Base-by-base conservation (phyloP, 495 filamentous ascomycete genomes). In the Hypoxylon trugodes region DNA sequence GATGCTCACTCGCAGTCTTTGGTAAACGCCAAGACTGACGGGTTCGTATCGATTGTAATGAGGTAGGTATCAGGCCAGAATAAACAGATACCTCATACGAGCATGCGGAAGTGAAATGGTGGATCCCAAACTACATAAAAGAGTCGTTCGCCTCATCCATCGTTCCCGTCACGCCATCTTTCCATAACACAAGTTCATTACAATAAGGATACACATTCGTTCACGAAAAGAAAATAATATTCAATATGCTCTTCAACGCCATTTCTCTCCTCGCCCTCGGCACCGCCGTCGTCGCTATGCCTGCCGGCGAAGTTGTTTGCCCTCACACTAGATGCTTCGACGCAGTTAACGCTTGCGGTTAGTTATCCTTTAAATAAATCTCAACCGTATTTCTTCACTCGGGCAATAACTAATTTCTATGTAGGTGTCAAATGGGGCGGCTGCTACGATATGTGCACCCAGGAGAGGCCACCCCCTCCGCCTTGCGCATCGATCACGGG, bases 371-470 rank as follows among this genome's bases (percentile, higher is more conserved):
- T 0, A 15, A 35, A 7, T 6, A 21, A 7, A 25, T 2, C 6
- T 7, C 35, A n/a, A n/a, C n/a, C 21, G n/a, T 18, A 21, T 28
- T 4, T 9, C 43, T 42, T 1, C 30, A 8, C 6, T 1, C 30
- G 6, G 6, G n/a, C 9, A 6, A 35, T 6, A 59, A 30, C 33
- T 58, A 16, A 66, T 38, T 21, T 16, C 24, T 12, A 9, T 52
- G 33, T 19, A 66, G 64, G 64, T 36, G 40, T 67, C 12, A 67
- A 67, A 19, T 67, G 36, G 2, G 64, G 64, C 9, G 18, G 40
- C 28, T 67, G 64, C 38, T 67, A 58, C 26, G 64, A 67, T 25
- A 59, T 61, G 35, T 67, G 64, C 47, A 48, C 38, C 0, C 50
- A 60, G 21, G n/a, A 41, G 4, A 25, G 32, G 49, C 67, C 69